phyloP scores from a whole-genome alignment of 2,329 filamentous ascomycete species.

The Sporothrix pseudoabietina region DNA sequence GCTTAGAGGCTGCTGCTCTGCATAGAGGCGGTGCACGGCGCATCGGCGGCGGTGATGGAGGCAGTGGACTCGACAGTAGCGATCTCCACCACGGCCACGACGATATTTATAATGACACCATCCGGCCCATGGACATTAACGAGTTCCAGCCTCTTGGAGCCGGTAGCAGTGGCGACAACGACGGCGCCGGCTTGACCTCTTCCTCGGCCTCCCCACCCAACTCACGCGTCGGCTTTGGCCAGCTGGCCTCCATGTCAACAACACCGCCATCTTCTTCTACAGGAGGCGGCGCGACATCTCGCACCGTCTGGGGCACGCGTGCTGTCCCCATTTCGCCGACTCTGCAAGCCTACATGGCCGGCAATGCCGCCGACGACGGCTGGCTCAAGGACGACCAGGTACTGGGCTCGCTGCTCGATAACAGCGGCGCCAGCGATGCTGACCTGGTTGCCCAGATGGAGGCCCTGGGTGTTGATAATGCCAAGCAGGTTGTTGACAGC shows the following conservation, averaged over 20 bases:
- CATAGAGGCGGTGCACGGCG: slow-evolving; percentile 22
- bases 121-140: slow-evolving; percentile 50
- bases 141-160: slow-evolving; percentile 67
- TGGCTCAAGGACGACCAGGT: slow-evolving; percentile 27
- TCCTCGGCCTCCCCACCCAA: slow-evolving; percentile 51
- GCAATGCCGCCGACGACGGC: slow-evolving; percentile 53
- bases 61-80: slow-evolving; percentile 36
- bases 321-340: slow-evolving; percentile 64
- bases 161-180: neutral
- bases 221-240: slow-evolving; percentile 63
- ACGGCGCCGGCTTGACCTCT: slow-evolving; percentile 38
- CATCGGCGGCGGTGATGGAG: neutral
- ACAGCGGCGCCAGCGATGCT: slow-evolving; percentile 39
- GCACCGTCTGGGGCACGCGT: slow-evolving; percentile 92
- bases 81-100: slow-evolving; percentile 33
- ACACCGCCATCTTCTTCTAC: slow-evolving; percentile 63
- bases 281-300: slow-evolving; percentile 45
- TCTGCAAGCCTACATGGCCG: slow-evolving; percentile 44
- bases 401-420: slow-evolving; percentile 20
- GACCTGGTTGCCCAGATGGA: slow-evolving; percentile 64
- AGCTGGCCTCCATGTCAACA: slow-evolving; percentile 75
- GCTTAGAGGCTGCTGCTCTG: slow-evolving; percentile 68
- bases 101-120: slow-evolving; percentile 4
- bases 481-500: slow-evolving; percentile 33
- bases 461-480: slow-evolving; percentile 49